phyloP scores from a whole-genome alignment of 2,329 filamentous ascomycete species.

The Knufia fluminis region DNA sequence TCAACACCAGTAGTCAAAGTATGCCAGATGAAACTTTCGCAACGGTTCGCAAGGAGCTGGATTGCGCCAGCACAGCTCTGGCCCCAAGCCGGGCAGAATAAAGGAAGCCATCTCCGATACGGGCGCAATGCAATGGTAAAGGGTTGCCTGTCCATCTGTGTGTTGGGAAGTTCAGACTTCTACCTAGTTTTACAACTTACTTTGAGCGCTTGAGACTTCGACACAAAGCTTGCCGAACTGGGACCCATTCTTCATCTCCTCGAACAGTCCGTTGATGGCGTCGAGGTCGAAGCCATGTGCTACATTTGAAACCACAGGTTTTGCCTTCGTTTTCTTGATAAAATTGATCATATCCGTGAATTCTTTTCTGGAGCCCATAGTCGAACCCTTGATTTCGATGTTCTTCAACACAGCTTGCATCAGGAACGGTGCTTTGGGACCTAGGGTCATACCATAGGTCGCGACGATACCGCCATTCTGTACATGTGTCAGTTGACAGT shows the following conservation, averaged over 20 bases:
- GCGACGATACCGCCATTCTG: conserved; percentile 70
- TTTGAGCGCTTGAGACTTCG: conserved; percentile 45
- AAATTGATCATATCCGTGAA: conserved; percentile 87
- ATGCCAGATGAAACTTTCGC: too few species aligned
- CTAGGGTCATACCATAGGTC: conserved; percentile 83
- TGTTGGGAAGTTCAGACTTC: not conserved
- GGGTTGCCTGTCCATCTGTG: too few species aligned
- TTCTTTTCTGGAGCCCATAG: conserved; percentile 84
- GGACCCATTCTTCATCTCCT: conserved; percentile 73
- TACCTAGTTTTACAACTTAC: conserved; percentile 29
- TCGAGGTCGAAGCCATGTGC: conserved; percentile 63
- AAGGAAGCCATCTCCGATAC: not conserved
- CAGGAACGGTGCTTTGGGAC: conserved; percentile 74
- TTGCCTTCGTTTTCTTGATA: conserved; percentile 62
- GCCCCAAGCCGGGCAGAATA: too few species aligned
- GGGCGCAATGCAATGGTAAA: not conserved
- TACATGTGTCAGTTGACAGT: conserved; percentile 5
- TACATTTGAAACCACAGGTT: conserved; percentile 66
- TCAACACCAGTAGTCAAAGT: too few species aligned
- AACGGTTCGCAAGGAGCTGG: too few species aligned
- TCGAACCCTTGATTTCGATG: conserved; percentile 74
- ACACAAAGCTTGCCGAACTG: conserved; percentile 94
- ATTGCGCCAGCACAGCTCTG: too few species aligned
- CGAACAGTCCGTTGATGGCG: conserved; percentile 74
- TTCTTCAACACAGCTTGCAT: conserved; percentile 83